A percentile compares a stretch with the other conserved stretches of the same genome.
Evolutionary conservation across 768 basidiomycete genomes (phyloP).

Genomic region (Mycena latifolia): DNA sequence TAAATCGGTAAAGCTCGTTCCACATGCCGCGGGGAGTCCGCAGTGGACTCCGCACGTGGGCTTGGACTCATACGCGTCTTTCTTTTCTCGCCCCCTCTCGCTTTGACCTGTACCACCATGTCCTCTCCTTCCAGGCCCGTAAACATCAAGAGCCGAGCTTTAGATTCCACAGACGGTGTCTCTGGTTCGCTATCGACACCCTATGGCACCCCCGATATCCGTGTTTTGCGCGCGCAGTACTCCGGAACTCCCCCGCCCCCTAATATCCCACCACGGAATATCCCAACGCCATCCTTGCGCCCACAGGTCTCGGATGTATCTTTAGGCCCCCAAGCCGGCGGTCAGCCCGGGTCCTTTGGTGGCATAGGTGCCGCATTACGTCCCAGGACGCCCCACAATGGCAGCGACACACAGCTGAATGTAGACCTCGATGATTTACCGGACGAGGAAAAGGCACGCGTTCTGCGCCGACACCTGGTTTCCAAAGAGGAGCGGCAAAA

Average conservation of each 20-base stretch:
- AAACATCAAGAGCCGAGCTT: conserved; percentile 54
- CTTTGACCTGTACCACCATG: conserved; percentile 50
- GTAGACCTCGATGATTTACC: conserved; percentile 71
- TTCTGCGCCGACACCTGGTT: conserved; percentile 86
- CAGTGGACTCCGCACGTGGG: conserved; percentile 11
- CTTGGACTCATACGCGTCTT: conserved; percentile 15
- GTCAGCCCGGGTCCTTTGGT: conserved; percentile 39
- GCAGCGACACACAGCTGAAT: conserved; percentile 46
- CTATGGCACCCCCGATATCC: conserved; percentile 73
- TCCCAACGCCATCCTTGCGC: conserved; percentile 36
- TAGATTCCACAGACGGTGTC: conserved; percentile 36
- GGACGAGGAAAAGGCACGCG: conserved; percentile 86
- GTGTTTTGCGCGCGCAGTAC: conserved; percentile 75
- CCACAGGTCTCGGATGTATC: conserved; percentile 33
- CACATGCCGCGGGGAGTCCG: conserved; percentile 6
- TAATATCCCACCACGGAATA: conserved; percentile 63
- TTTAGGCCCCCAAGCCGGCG: conserved; percentile 30
- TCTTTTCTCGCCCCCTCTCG: conserved; percentile 1
- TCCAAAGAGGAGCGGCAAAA: conserved; percentile 72
- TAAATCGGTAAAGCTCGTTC: background rate
- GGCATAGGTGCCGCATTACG: conserved; percentile 55
- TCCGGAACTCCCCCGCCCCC: conserved; percentile 68
- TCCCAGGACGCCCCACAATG: conserved; percentile 40
- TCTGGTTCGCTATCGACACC: conserved; percentile 52
- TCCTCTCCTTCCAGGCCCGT: conserved; percentile 69